Percentiles rank a stretch among this genome's conserved stretches.
Conservation (phyloP, 192 early-diverging fungal genomes). For the Mycoemilia scoparia region DNA sequence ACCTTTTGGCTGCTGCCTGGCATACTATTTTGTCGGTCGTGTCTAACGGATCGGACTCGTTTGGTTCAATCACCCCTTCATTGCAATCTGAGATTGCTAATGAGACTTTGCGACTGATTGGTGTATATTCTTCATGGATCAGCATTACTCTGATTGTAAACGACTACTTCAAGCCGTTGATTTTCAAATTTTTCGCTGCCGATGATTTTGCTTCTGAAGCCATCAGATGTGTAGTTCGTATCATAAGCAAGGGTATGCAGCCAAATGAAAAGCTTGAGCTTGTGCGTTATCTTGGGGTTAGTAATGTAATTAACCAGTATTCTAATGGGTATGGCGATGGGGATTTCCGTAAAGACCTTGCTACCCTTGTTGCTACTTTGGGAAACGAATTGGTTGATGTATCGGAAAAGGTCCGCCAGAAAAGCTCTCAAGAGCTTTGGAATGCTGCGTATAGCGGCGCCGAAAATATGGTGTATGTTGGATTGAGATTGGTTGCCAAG, state of each 20-base stretch:
- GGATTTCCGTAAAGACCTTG: constrained; percentile 24
- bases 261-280: constrained; percentile 75
- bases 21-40: constrained; percentile 46
- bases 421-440: too few species aligned
- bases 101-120: constrained; percentile 50
- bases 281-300: constrained; percentile 43
- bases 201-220: constrained; percentile 48
- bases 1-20: constrained; percentile 53
- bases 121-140: constrained; percentile 88
- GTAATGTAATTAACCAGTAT: constrained; percentile 18
- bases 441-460: too few species aligned
- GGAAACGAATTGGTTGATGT: too few species aligned
- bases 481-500: too few species aligned
- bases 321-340: constrained; percentile 10
- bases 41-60: constrained; percentile 2
- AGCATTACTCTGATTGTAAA: constrained; percentile 82
- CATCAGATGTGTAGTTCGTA: constrained; percentile 65
- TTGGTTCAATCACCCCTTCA: too few species aligned
- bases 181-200: constrained; percentile 53
- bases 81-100: constrained; percentile 43
- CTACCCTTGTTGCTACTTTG: too few species aligned
- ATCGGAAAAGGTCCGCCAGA: too few species aligned
- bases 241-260: constrained; percentile 85
- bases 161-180: constrained; percentile 49
- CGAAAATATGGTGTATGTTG: too few species aligned